phyloP scores from a whole-genome alignment of 2,329 filamentous ascomycete species.

The Dothistroma pini region DNA sequence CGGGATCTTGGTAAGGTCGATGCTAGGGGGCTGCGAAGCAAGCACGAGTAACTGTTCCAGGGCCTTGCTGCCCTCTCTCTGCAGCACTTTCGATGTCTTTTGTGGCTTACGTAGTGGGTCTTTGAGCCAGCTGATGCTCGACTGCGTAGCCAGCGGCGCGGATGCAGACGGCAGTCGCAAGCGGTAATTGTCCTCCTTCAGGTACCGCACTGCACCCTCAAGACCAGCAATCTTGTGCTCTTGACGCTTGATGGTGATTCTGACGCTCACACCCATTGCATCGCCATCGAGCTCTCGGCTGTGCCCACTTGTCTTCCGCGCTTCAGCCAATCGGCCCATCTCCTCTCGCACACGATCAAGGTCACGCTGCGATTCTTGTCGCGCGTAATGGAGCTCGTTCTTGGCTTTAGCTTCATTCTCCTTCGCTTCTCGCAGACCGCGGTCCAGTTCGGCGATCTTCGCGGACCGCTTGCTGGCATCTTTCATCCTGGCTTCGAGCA shows the following conservation, averaged over 20 bases:
- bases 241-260: slow-evolving; percentile 67
- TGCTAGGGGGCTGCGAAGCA: slow-evolving; percentile 54
- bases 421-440: slow-evolving; percentile 29
- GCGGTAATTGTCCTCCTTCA: slow-evolving; percentile 64
- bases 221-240: slow-evolving; percentile 62
- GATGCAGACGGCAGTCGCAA: slow-evolving; percentile 47
- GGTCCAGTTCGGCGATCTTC: slow-evolving; percentile 63
- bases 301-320: slow-evolving; percentile 37
- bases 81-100: slow-evolving; percentile 47
- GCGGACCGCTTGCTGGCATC: slow-evolving; percentile 76
- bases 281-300: slow-evolving; percentile 62
- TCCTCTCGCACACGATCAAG: slow-evolving; percentile 30
- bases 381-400: slow-evolving; percentile 25
- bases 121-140: slow-evolving; percentile 58
- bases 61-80: slow-evolving; percentile 60
- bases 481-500: slow-evolving; percentile 80
- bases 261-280: slow-evolving; percentile 64
- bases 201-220: slow-evolving; percentile 63
- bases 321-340: slow-evolving; percentile 28
- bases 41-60: slow-evolving; percentile 63
- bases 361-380: slow-evolving; percentile 27
- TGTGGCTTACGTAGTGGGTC: slow-evolving; percentile 53
- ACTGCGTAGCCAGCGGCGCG: slow-evolving; percentile 14
- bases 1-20: slow-evolving; percentile 56
- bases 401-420: slow-evolving; percentile 56